Base-by-base conservation (phyloP, 2,329 filamentous ascomycete species). In the Verticillium longisporum region DNA sequence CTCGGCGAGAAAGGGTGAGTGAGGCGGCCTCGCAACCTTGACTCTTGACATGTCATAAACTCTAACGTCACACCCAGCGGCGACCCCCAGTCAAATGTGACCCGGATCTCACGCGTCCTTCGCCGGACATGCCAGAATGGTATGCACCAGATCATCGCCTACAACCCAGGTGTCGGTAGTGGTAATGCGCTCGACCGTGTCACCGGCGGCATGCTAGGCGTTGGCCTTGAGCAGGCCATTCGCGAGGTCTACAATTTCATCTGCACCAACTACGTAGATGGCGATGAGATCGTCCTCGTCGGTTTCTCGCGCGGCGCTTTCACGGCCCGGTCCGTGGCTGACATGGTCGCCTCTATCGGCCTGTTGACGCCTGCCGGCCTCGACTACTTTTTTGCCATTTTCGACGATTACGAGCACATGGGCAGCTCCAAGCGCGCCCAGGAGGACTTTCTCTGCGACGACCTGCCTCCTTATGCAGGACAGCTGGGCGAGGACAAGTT, bases 221-320 rank as follows among this genome's bases (percentile, higher is more conserved):
- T 65, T 21, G 70, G 69, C 13, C 61, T 72, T 7, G 57, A 59
- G 15, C 57, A 59, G 26, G 70, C 72, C 36, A 70, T 75, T n/a
- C 68, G 69, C 38, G 73, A 75, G 58, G 68, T 69, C 0, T 76
- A 76, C 63, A 70, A 71, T 41, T 76, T 74, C 63, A 66, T 75
- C 4, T 71, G 70, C 56, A 68, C 72, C 54, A 76, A 76, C 67
- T 75, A 70, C 60, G 66, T 68, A 38, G 67, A 66, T 4, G 70
- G 69, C 1, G 71, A 73, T 56, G 71, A 75, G 60, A 70, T 75
- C 32, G 66, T 74, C 18, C 69, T 73, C 36, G 66, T 74, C 34
- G 73, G 73, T 14, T 75, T 74, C 65, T 75, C 73, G 0, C 68
- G 73, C 1, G 73, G 73, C 26, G 73, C 73, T 26, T 75, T 74